Conservation (phyloP, 495 filamentous ascomycete genomes). For the Bryoglossum gracile region DNA sequence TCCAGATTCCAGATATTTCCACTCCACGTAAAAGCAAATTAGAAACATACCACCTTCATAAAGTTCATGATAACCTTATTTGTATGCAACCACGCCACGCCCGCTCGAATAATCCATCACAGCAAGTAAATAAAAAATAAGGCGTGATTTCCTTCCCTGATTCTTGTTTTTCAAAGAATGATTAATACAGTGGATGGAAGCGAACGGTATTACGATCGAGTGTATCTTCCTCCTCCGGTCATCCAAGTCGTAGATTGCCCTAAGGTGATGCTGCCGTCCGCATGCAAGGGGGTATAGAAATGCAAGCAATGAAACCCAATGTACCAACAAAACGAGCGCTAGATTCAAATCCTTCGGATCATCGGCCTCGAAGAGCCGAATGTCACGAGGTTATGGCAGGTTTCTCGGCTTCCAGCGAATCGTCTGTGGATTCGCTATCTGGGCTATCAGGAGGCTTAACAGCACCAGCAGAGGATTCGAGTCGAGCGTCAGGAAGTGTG, state of each 20-base stretch:
- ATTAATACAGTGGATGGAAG: constrained; percentile 10
- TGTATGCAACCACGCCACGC: constrained; percentile 12
- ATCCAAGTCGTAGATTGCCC: background rate
- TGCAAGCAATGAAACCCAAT: too few relatives aligned
- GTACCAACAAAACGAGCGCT: too few relatives aligned
- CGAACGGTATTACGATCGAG: constrained; percentile 5
- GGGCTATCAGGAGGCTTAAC: constrained; percentile 18
- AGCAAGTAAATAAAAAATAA: too few relatives aligned
- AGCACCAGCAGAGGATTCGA: constrained; percentile 17
- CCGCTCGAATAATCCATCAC: too few relatives aligned
- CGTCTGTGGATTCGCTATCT: constrained; percentile 22
- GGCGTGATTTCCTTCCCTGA: too few relatives aligned
- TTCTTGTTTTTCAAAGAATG: constrained; percentile 7
- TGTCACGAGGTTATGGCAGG: background rate
- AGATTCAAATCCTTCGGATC: too few relatives aligned
- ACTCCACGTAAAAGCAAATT: background rate
- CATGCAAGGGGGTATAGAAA: constrained; percentile 16
- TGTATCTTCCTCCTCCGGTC: background rate
- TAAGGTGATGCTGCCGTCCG: constrained; percentile 8
- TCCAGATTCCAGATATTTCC: background rate
- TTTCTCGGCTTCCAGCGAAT: constrained; percentile 13
- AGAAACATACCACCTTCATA: constrained; percentile 5
- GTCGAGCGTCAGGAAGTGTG: constrained; percentile 16
- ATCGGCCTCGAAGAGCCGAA: background rate
- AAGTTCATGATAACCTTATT: constrained; percentile 17